Evolutionary conservation across 331 rosid species (phyloP), one percentile per base, ranked within the genome.

Genomic region (Acacia concinna): DNA sequence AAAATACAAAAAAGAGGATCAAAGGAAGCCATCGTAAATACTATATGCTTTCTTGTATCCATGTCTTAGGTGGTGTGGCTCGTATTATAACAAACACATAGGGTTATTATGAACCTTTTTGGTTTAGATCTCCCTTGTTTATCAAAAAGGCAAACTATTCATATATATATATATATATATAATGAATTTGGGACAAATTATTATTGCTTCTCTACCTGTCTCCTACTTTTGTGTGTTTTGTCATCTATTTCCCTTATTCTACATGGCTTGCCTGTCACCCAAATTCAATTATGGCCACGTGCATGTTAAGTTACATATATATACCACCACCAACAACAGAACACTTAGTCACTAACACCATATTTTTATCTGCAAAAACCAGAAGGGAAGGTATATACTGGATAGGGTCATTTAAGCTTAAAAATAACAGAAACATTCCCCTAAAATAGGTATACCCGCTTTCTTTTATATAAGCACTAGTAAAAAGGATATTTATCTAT

Each of bases 281-380:
- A 74, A 37, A 38, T 37, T 57, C 78, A 74, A 74, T 74, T 38
- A 74, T 57, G 78, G 78, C 84, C 87, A 74, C 72, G 85, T 74
- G 85, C 81, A 78, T 75, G 41, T 77, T 63, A 81, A 78, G 78
- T 77, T 81, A 77, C 74, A 57, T 17, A 65, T 67, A 57, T 62
- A 51, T 51, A 44, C 51, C 51, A 44, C 51, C 51, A 4, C 52
- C 52, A 46, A 14, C 52, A 46, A 46, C 35, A 59, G 12, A n/a
- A n/a, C n/a, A n/a, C n/a, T n/a, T n/a, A n/a, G n/a, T n/a, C 63
- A 56, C 63, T 10, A 56, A 56, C 41, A 21, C 51, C 60, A 66
- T n/a, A n/a, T 44, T 51, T 73, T 40, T 80, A 74, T 56, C 71
- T 10, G 28, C 70, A 49, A 65, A 63, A 11, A 10, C 15, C 3